Percentiles rank a stretch among this genome's conserved stretches.
Conservation (phyloP, 768 basidiomycete species). For the Clathrus columnatus region DNA sequence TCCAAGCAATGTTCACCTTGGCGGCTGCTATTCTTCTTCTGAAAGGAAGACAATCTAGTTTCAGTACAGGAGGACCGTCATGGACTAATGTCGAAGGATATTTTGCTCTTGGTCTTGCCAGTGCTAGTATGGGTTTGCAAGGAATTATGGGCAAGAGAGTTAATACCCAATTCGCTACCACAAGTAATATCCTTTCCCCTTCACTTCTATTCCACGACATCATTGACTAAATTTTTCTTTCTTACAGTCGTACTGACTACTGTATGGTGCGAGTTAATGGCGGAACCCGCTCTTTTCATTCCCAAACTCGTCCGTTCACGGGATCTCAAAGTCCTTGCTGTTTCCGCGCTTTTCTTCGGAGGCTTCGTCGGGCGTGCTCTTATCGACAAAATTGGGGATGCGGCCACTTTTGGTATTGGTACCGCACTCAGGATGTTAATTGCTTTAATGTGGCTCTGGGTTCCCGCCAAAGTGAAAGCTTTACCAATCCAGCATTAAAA, state of each 20-base stretch:
- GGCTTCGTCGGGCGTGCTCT: slow-evolving; percentile 43
- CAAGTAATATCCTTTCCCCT: slow-evolving; percentile 37
- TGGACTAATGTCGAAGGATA: slow-evolving; percentile 66
- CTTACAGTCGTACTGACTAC: slow-evolving; percentile 70
- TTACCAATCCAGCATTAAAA: no score
- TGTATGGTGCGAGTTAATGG: slow-evolving; percentile 83
- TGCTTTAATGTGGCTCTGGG: slow-evolving; percentile 56
- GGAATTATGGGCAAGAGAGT: slow-evolving; percentile 78
- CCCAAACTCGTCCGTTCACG: slow-evolving; percentile 44
- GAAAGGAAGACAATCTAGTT: slow-evolving; percentile 51
- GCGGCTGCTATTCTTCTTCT: slow-evolving; percentile 59
- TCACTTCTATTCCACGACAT: background rate
- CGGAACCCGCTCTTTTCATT: slow-evolving; percentile 68
- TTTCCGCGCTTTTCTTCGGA: slow-evolving; percentile 61
- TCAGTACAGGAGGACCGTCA: slow-evolving; percentile 31
- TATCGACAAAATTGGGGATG: slow-evolving; percentile 38
- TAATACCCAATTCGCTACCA: slow-evolving; percentile 72
- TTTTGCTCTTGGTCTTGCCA: slow-evolving; percentile 70
- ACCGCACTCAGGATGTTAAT: slow-evolving; percentile 55
- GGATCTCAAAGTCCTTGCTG: slow-evolving; percentile 60
- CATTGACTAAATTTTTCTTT: slow-evolving; percentile 3
- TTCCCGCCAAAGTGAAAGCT: slow-evolving; percentile 34
- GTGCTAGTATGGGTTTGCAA: slow-evolving; percentile 73
- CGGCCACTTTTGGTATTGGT: slow-evolving; percentile 58
- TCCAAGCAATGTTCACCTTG: slow-evolving; percentile 73